Evolutionary conservation across 1,139 yeast species (phyloP).

Genomic region (Pichia sp.): DNA sequence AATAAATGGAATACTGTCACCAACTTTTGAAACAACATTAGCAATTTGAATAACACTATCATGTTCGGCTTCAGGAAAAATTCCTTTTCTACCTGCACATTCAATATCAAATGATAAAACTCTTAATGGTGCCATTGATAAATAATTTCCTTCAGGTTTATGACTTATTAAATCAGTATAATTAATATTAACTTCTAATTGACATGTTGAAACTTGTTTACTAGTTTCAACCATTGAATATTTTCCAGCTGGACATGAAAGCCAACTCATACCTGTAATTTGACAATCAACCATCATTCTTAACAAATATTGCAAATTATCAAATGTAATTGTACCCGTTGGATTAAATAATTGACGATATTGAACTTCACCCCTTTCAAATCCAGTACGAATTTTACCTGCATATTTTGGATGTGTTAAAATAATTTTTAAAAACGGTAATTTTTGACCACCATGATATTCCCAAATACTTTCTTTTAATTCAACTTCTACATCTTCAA

Average conservation of each 20-base stretch:
- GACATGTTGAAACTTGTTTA: constrained; percentile 64
- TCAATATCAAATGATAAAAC: constrained; percentile 94
- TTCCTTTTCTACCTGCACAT: constrained; percentile 96
- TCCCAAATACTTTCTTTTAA: constrained; percentile 93
- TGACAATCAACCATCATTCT: constrained; percentile 90
- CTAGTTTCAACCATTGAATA: constrained; percentile 43
- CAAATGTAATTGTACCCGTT: constrained; percentile 67
- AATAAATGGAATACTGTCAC: constrained; percentile 77
- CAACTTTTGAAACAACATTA: constrained; percentile 80
- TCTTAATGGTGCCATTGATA: constrained; percentile 88
- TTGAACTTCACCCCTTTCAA: constrained; percentile 78
- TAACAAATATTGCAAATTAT: constrained; percentile 78
- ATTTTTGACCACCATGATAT: constrained; percentile 67
- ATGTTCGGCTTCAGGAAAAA: constrained; percentile 89
- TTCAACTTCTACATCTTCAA: constrained; percentile 50
- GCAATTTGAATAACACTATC: constrained; percentile 98
- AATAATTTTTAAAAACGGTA: constrained; percentile 73
- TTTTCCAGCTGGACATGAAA: constrained; percentile 74
- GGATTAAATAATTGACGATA: constrained; percentile 57
- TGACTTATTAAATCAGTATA: constrained; percentile 70
- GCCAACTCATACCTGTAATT: constrained; percentile 97
- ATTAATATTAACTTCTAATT: constrained; percentile 69
- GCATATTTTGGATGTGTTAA: constrained; percentile 62
- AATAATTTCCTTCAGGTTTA: constrained; percentile 90
- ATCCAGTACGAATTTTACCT: constrained; percentile 63